These are phyloP conservation scores for Aspergillus latus DNA, from an alignment of 2,329 filamentous ascomycete genomes.

Conservation along the genomic window DNA sequence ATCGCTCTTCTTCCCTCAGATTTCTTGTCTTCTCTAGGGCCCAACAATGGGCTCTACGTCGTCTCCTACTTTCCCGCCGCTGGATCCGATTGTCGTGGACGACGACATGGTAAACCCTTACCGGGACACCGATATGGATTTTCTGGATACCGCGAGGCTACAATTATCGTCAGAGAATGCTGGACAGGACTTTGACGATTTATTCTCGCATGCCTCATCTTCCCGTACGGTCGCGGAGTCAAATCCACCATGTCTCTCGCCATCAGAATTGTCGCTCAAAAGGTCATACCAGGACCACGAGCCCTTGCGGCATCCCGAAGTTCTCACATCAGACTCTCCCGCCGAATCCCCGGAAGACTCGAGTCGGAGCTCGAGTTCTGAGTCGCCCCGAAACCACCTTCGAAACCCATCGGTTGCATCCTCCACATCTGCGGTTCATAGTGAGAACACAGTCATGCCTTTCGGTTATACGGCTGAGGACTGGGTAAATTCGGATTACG, in stretches of 20 bases:
- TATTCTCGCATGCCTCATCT: constrained; percentile 38
- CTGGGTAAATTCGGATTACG: constrained; percentile 40
- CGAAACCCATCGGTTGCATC: constrained; percentile 45
- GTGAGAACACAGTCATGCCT: constrained; percentile 36
- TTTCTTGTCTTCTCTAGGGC: constrained; percentile 5
- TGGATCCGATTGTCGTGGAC: constrained; percentile 45
- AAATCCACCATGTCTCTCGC: constrained; percentile 32
- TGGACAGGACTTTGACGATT: constrained; percentile 44
- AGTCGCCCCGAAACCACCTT: constrained; percentile 42
- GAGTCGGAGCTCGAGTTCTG: constrained; percentile 45
- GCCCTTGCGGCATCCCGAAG: constrained; percentile 34
- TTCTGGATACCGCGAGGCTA: constrained; percentile 40
- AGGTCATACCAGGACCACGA: constrained; percentile 35
- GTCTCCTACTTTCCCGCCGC: constrained; percentile 38
- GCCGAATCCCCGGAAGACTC: constrained; percentile 47
- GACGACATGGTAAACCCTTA: constrained; percentile 45
- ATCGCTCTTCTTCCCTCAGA: constrained; percentile 13
- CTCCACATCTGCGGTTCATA: constrained; percentile 41
- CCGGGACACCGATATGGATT: constrained; percentile 45
- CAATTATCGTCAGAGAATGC: constrained; percentile 38
- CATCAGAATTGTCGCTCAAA: constrained; percentile 29
- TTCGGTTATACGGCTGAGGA: constrained; percentile 37
- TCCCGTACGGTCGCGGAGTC: constrained; percentile 30
- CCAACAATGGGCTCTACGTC: constrained; percentile 40
- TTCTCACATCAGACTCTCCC: constrained; percentile 40